These are phyloP conservation scores for Herpotrichia juniperi DNA, from an alignment of 2,329 filamentous ascomycete genomes.

Conservation along the genomic window DNA sequence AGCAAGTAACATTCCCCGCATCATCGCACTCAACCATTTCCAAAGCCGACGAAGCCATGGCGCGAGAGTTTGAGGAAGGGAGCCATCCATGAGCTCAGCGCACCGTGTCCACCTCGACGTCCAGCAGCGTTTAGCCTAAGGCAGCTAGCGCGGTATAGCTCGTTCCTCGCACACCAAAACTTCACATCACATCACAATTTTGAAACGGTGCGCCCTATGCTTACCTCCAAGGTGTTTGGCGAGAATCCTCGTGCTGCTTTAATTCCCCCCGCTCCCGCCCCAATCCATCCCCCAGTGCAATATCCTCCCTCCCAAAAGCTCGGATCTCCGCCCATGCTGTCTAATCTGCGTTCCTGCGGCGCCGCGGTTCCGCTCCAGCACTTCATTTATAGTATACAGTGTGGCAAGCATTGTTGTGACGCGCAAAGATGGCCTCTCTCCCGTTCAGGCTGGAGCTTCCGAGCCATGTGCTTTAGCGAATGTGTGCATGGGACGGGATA, in stretches of 20 bases:
- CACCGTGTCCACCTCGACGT: background rate
- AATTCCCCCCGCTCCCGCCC: background rate
- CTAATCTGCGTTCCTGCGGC: conserved; percentile 2
- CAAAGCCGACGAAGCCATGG: background rate
- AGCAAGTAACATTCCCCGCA: conserved; percentile 55
- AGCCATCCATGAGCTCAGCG: background rate
- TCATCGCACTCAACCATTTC: conserved; percentile 55
- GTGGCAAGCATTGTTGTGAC: no score
- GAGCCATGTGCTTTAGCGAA: background rate
- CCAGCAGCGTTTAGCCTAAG: background rate
- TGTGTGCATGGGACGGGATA: background rate
- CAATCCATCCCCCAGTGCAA: background rate
- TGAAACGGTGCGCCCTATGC: no score
- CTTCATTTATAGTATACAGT: background rate
- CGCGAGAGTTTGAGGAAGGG: background rate
- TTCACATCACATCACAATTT: background rate
- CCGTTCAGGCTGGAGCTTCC: background rate
- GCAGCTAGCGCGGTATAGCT: background rate
- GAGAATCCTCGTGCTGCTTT: conserved; percentile 1
- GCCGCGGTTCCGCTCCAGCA: background rate
- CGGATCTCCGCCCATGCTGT: background rate
- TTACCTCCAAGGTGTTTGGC: no score
- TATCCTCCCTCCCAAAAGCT: background rate
- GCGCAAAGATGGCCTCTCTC: no score
- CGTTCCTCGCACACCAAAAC: background rate